These are phyloP conservation scores for Suhomyces sp. DNA, from an alignment of 805 yeast genomes.

Conservation along the genomic window DNA sequence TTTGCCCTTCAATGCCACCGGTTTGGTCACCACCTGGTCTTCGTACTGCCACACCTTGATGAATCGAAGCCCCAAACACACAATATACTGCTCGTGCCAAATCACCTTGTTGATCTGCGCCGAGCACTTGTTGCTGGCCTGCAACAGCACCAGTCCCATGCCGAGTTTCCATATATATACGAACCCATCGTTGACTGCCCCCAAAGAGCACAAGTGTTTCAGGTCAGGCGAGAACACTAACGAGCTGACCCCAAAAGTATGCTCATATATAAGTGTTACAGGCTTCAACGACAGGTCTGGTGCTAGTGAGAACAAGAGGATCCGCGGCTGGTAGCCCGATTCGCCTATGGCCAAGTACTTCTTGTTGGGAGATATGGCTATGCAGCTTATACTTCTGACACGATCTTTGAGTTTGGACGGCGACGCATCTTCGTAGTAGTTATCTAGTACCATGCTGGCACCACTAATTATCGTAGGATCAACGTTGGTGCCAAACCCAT, in stretches of 20 bases:
- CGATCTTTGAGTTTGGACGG: slow-evolving; percentile 33
- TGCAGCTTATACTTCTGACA: slow-evolving; percentile 52
- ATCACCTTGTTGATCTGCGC: slow-evolving; percentile 51
- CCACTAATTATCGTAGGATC: slow-evolving; percentile 29
- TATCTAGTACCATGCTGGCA: slow-evolving; percentile 9
- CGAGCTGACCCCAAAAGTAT: slow-evolving; percentile 59
- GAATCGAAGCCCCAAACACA: slow-evolving; percentile 61
- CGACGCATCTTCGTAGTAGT: slow-evolving; percentile 8
- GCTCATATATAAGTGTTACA: slow-evolving; percentile 54
- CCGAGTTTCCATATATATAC: slow-evolving; percentile 56
- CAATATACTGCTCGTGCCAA: slow-evolving; percentile 51
- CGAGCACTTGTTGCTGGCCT: slow-evolving; percentile 63
- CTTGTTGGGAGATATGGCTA: slow-evolving; percentile 57
- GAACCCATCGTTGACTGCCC: slow-evolving; percentile 67
- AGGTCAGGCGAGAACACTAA: slow-evolving; percentile 60
- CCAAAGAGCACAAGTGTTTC: slow-evolving; percentile 54
- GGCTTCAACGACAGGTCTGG: slow-evolving; percentile 48
- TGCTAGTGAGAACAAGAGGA: slow-evolving; percentile 57
- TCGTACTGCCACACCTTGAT: slow-evolving; percentile 59
- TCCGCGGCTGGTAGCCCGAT: slow-evolving; percentile 64
- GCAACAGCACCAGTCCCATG: slow-evolving; percentile 17
- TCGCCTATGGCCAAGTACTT: slow-evolving; percentile 66
- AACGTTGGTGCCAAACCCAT: slow-evolving; percentile 29
- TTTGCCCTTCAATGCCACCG: slow-evolving; percentile 46
- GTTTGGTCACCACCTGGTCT: slow-evolving; percentile 8